Conservation (phyloP, 768 basidiomycete species). For the Boletus insuetus region DNA sequence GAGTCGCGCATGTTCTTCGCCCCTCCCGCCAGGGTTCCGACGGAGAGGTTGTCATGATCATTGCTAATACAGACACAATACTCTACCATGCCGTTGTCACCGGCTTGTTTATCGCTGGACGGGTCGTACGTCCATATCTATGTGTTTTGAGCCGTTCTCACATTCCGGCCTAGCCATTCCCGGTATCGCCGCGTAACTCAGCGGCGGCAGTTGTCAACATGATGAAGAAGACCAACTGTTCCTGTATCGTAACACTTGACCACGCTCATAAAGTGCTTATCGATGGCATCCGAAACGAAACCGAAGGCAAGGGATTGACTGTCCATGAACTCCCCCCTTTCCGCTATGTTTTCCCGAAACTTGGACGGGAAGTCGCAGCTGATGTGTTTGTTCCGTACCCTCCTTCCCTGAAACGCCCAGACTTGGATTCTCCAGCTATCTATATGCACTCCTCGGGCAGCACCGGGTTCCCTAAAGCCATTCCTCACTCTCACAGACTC, state of each 20-base stretch:
- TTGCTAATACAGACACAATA: background rate
- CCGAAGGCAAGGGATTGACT: background rate
- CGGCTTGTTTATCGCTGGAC: background rate
- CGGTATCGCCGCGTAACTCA: background rate
- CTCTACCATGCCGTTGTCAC: background rate
- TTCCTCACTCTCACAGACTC: constrained; percentile 32
- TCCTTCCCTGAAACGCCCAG: background rate
- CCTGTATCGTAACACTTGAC: constrained; percentile 14
- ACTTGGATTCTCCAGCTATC: constrained; percentile 10
- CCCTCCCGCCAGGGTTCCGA: background rate
- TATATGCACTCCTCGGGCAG: constrained; percentile 34
- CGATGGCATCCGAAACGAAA: constrained; percentile 5
- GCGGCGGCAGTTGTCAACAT: background rate
- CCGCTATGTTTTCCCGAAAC: constrained; percentile 33
- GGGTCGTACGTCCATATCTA: too few species aligned
- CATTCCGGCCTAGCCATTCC: background rate
- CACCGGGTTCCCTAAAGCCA: constrained; percentile 46
- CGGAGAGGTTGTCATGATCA: background rate
- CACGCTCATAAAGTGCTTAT: constrained; percentile 10
- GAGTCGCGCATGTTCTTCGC: background rate
- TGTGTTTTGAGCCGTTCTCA: background rate
- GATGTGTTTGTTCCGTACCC: constrained; percentile 16
- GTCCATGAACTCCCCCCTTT: constrained; percentile 18
- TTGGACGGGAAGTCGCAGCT: constrained; percentile 17
- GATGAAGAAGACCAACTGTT: constrained; percentile 4